Evolutionary conservation across 2,329 filamentous ascomycete species (phyloP).

Genomic region (Dothideomycetes sp.): DNA sequence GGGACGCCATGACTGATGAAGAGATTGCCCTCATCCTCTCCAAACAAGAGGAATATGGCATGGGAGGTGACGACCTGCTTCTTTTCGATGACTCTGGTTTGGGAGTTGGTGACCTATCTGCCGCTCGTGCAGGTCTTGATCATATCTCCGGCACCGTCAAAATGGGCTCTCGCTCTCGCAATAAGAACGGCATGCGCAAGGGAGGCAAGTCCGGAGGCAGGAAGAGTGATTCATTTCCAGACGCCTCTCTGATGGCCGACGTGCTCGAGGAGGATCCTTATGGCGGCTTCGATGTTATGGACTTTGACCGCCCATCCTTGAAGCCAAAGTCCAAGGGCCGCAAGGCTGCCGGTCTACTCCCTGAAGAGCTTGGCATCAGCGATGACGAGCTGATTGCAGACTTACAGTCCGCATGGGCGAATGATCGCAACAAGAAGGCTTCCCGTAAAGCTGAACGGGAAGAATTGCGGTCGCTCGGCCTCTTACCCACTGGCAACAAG

Average conservation of each 20-base stretch:
- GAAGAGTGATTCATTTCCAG: slow-evolving; percentile 34
- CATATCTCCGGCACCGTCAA: slow-evolving; percentile 14
- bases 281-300: slow-evolving; percentile 74
- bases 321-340: slow-evolving; percentile 49
- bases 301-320: slow-evolving; percentile 62
- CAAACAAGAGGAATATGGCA: slow-evolving; percentile 53
- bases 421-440: slow-evolving; percentile 34
- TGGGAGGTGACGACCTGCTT: slow-evolving; percentile 47
- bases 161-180: slow-evolving; percentile 7
- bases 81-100: slow-evolving; percentile 37
- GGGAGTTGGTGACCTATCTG: slow-evolving; percentile 19
- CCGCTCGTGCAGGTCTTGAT: slow-evolving; percentile 19
- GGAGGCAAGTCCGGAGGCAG: slow-evolving; percentile 11
- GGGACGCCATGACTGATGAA: slow-evolving; percentile 44
- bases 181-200: slow-evolving; percentile 13
- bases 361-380: slow-evolving; percentile 26
- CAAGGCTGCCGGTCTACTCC: slow-evolving; percentile 32
- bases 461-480: slow-evolving; percentile 31
- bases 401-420: slow-evolving; percentile 29
- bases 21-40: slow-evolving; percentile 49
- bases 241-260: slow-evolving; percentile 46
- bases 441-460: slow-evolving; percentile 36
- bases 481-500: slow-evolving; percentile 20
- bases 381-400: slow-evolving; percentile 32
- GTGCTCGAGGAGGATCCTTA: slow-evolving; percentile 48